Conservation (phyloP, 23 red algal genomes). For the Gracilaria caudata region DNA sequence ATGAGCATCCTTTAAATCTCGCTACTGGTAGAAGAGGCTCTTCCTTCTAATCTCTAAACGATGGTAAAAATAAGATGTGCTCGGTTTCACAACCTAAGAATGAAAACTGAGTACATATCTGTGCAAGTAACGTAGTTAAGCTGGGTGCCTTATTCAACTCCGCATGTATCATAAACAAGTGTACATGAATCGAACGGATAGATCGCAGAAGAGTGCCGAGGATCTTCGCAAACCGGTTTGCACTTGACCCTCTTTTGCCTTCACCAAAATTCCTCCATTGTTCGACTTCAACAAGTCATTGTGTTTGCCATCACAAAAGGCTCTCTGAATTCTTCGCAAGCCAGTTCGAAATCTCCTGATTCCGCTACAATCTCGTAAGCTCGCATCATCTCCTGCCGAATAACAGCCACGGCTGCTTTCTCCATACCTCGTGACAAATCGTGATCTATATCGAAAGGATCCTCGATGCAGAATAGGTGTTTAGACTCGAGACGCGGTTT, state of each 20-base stretch:
- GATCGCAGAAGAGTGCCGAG: slow-evolving; percentile 1
- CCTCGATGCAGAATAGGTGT: slow-evolving; percentile 95
- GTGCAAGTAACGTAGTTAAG: slow-evolving; percentile 53
- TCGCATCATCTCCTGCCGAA: slow-evolving; percentile 91
- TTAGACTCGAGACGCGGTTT: slow-evolving; percentile 67
- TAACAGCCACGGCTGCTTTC: slow-evolving; percentile 68
- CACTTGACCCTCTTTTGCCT: background rate
- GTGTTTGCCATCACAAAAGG: background rate
- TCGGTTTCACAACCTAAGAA: slow-evolving; percentile 2
- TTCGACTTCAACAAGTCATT: background rate
- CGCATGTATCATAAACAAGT: slow-evolving; percentile 18
- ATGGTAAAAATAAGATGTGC: slow-evolving; percentile 1
- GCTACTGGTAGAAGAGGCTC: slow-evolving; percentile 8
- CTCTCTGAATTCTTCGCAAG: slow-evolving; percentile 55
- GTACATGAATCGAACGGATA: slow-evolving; percentile 18
- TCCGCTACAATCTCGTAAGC: slow-evolving; percentile 84
- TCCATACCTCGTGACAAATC: slow-evolving; percentile 88
- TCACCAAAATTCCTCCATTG: slow-evolving; percentile 15
- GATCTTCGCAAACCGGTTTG: background rate
- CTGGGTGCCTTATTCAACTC: slow-evolving; percentile 6
- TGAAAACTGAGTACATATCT: slow-evolving; percentile 6
- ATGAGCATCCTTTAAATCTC: slow-evolving; percentile 6
- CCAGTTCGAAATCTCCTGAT: slow-evolving; percentile 61
- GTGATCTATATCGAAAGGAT: slow-evolving; percentile 98
- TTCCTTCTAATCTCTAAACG: background rate